Evolutionary conservation across 805 yeast species (phyloP).

Genomic region (Vanderwaltozyma verrucispora): DNA sequence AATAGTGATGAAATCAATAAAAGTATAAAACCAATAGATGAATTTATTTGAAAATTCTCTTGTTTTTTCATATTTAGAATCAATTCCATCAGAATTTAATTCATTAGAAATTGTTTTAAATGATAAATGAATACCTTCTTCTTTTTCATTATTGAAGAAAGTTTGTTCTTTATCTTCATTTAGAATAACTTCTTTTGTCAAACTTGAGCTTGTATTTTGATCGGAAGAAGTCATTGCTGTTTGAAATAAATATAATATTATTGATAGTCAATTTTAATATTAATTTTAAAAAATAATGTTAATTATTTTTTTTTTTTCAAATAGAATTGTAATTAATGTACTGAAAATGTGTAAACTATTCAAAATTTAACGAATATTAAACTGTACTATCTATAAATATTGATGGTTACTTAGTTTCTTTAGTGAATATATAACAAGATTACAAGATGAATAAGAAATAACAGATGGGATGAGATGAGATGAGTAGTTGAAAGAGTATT

Average conservation of each 20-base stretch:
- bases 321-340: too few species aligned
- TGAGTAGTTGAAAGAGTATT: background rate
- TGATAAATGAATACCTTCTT: background rate
- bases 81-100: background rate
- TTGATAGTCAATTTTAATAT: too few species aligned
- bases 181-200: background rate
- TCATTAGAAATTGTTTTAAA: background rate
- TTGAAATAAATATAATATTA: too few species aligned
- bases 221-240: background rate
- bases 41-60: background rate
- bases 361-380: too few species aligned
- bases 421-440: too few species aligned
- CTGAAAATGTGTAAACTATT: too few species aligned
- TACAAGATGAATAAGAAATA: background rate
- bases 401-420: too few species aligned
- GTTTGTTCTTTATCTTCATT: background rate
- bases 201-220: background rate
- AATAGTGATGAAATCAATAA: background rate
- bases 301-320: too few species aligned
- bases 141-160: background rate
- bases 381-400: too few species aligned
- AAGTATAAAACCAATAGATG: background rate
- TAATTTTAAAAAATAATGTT: too few species aligned
- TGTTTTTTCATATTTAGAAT: background rate
- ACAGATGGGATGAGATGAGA: background rate